Evolutionary conservation across 805 yeast genomes (phyloP).

Genomic region (Metschnikowia koreensis): DNA sequence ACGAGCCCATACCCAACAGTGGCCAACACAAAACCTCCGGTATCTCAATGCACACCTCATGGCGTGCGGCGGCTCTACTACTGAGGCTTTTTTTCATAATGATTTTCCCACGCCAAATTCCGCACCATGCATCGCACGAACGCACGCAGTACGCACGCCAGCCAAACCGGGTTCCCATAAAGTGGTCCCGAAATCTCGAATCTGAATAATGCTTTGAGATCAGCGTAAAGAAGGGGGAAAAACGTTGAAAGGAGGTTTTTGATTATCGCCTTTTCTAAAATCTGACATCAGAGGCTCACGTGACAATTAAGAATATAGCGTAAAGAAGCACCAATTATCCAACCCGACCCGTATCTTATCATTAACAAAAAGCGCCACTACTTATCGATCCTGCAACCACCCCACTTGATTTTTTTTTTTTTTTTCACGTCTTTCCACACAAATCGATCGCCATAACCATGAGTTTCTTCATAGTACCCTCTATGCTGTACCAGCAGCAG

Average conservation of each 20-base stretch:
- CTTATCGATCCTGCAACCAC: too few relatives aligned
- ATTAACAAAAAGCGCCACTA: too few relatives aligned
- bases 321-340: too few relatives aligned
- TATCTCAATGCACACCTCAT: background rate
- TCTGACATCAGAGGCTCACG: too few relatives aligned
- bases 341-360: too few relatives aligned
- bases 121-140: background rate
- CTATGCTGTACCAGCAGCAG: slow-evolving; percentile 41
- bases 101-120: background rate
- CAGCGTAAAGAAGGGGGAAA: background rate
- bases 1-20: background rate
- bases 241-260: background rate
- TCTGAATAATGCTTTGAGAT: background rate
- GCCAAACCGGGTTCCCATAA: background rate
- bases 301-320: too few relatives aligned
- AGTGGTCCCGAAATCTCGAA: background rate
- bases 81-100: background rate
- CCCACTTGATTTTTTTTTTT: too few relatives aligned
- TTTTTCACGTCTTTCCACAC: too few relatives aligned
- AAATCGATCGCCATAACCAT: slow-evolving; percentile 15
- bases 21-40: background rate
- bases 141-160: background rate
- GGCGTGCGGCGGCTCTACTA: background rate
- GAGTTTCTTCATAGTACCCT: slow-evolving; percentile 41
- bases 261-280: too few relatives aligned